These are phyloP conservation scores for Butyriboletus loyo DNA, from an alignment of 768 basidiomycete genomes.

Conservation along the genomic window DNA sequence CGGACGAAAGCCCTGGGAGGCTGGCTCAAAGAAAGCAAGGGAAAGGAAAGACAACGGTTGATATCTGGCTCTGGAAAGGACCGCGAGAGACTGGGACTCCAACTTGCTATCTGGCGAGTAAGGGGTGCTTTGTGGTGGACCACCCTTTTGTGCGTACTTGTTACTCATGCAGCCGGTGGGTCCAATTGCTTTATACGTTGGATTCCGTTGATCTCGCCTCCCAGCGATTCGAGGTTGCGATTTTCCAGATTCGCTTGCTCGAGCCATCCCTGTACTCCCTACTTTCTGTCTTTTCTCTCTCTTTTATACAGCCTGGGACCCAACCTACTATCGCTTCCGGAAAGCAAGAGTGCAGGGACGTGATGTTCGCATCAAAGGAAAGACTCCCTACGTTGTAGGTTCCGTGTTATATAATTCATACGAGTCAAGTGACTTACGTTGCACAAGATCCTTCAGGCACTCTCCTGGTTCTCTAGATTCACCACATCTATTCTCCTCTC, in stretches of 20 bases:
- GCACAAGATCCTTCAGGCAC: slow-evolving; percentile 55
- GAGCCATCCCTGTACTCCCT: slow-evolving; percentile 45
- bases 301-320: slow-evolving; percentile 84
- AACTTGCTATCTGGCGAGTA: slow-evolving; percentile 64
- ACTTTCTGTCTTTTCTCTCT: slow-evolving; percentile 55
- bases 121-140: slow-evolving; percentile 66
- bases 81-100: slow-evolving; percentile 43
- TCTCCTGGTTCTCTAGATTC: slow-evolving; percentile 57
- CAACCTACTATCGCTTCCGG: slow-evolving; percentile 63
- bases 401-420: not conserved
- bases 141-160: slow-evolving; percentile 42
- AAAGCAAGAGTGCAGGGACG: slow-evolving; percentile 68
- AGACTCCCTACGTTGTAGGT: slow-evolving; percentile 60
- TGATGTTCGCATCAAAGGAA: slow-evolving; percentile 65
- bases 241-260: slow-evolving; percentile 16
- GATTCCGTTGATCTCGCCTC: not conserved
- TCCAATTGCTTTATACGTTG: not conserved
- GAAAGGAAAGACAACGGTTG: slow-evolving; percentile 55
- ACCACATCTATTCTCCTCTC: slow-evolving; percentile 46
- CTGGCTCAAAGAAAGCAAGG: slow-evolving; percentile 63
- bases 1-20: slow-evolving; percentile 71
- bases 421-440: not conserved
- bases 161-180: slow-evolving; percentile 49
- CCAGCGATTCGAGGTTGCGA: slow-evolving; percentile 21
- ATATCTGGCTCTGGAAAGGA: slow-evolving; percentile 40